A percentile compares a stretch with the other conserved stretches of the same genome.
Evolutionary conservation across 2,329 filamentous ascomycete species (phyloP).

Genomic region (Trichoderma sp.): DNA sequence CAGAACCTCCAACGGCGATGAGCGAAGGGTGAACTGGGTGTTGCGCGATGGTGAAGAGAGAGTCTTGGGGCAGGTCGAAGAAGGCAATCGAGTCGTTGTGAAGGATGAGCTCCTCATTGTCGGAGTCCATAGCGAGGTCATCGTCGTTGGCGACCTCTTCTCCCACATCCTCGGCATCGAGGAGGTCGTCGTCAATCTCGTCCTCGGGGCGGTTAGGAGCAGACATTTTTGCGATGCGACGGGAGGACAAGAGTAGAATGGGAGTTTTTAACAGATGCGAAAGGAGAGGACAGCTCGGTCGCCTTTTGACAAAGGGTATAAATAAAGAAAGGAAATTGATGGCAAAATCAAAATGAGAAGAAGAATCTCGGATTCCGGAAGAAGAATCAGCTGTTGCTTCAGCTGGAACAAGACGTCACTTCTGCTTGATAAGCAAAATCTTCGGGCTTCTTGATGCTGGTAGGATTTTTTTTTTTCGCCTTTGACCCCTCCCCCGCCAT

Average conservation of each 20-base stretch:
- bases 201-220: constrained; percentile 30
- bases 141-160: constrained; percentile 68
- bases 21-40: constrained; percentile 77
- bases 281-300: not conserved
- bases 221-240: constrained; percentile 28
- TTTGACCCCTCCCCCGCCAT: constrained; percentile 20
- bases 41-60: constrained; percentile 91
- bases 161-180: constrained; percentile 72
- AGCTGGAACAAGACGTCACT: constrained; percentile 16
- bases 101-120: constrained; percentile 70
- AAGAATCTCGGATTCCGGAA: not conserved
- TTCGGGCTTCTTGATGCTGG: constrained; percentile 16
- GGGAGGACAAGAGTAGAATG: not conserved
- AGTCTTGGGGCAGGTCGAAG: constrained; percentile 87
- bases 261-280: not conserved
- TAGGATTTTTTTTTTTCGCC: constrained; percentile 16
- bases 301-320: not conserved
- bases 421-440: constrained; percentile 22
- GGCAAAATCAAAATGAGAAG: not conserved
- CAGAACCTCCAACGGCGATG: constrained; percentile 79
- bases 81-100: constrained; percentile 92
- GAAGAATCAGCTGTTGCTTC: not conserved
- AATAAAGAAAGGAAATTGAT: not conserved
- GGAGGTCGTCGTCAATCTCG: constrained; percentile 51
- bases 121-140: constrained; percentile 79